These are phyloP conservation scores for Stenogyne calaminthoides DNA, from an alignment of 305 asterid genomes.

Conservation along the genomic window DNA sequence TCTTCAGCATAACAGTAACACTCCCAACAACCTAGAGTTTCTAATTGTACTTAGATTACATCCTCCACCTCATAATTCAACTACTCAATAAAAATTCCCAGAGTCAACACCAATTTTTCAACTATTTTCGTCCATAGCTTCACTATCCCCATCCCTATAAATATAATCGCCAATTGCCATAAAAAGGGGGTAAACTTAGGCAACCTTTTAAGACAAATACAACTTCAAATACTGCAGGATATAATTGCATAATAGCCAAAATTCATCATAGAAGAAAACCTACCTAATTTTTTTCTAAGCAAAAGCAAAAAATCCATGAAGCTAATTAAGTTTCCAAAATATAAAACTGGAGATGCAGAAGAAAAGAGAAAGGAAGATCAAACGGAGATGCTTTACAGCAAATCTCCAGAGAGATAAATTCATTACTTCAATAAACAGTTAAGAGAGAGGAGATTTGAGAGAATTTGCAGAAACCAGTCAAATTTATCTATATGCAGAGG, in stretches of 20 bases:
- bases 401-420: slow-evolving; percentile 26
- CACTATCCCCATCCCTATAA: slow-evolving; percentile 11
- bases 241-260: not conserved
- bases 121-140: not conserved
- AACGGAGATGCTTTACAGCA: slow-evolving; percentile 41
- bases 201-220: slow-evolving; percentile 6
- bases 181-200: slow-evolving; percentile 1
- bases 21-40: slow-evolving; percentile 2
- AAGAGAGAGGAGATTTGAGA: slow-evolving; percentile 18
- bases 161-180: not conserved
- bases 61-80: not conserved
- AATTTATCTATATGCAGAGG: slow-evolving; percentile 31
- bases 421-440: slow-evolving; percentile 33
- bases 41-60: slow-evolving; percentile 11
- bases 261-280: slow-evolving; percentile 19
- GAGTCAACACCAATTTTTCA: not conserved
- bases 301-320: slow-evolving; percentile 19
- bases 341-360: slow-evolving; percentile 30
- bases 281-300: slow-evolving; percentile 12
- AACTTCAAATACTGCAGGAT: not conserved
- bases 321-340: not conserved
- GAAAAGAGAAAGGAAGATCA: slow-evolving; percentile 29
- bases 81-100: not conserved
- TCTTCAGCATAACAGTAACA: not conserved
- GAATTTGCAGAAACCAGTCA: slow-evolving; percentile 37